Evolutionary conservation across 768 basidiomycete genomes (phyloP), one percentile per base, ranked within the genome.

Genomic region (Amanita inopinata): DNA sequence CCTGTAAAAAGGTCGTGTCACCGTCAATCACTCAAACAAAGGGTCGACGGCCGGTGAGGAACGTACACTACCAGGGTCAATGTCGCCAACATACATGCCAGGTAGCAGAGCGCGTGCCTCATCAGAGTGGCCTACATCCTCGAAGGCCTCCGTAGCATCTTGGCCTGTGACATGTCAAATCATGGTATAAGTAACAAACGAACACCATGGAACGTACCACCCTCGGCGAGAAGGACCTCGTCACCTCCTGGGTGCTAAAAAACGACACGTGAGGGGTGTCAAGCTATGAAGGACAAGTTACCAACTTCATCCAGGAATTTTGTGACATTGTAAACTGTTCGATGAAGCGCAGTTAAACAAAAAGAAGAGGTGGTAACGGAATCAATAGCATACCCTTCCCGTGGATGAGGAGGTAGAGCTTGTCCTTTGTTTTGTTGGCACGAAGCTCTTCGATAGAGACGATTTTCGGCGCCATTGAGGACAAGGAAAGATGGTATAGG

Each of bases 51-150:
- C 27, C 32, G 31, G 41, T 48, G 43, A 20, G 45, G 9, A 24
- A 67, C 77, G 61, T 58, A 85, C 83, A 36, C 69, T 70, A 52
- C 65, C 70, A 53, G 81, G 69, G 57, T 87, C 84, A 51, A 93
- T 88, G 1, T 85, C 76, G 40, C 93, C 93, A 39, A 96, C 70
- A 31, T 78, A 65, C 74, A 96, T 77, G 50, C 62, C 80, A 12
- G 76, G 76, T 40, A 98, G 72, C 46, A 93, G 73, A 9, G 71
- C 83, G 40, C 96, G 81, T 18, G 96, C 96, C 65, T 99, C 96
- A 53, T 98, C 94, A 0, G 93, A 97, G 74, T 98, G 96, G 22
- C 96, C 96, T 22, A 99, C 94, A 61, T 99, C 96, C 66, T 98
- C 94, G 56, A 99, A 99, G 4, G 96, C 91, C 56, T 97, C 96